Evolutionary conservation across 2,329 filamentous ascomycete species (phyloP).

Genomic region (Venturia asperata): DNA sequence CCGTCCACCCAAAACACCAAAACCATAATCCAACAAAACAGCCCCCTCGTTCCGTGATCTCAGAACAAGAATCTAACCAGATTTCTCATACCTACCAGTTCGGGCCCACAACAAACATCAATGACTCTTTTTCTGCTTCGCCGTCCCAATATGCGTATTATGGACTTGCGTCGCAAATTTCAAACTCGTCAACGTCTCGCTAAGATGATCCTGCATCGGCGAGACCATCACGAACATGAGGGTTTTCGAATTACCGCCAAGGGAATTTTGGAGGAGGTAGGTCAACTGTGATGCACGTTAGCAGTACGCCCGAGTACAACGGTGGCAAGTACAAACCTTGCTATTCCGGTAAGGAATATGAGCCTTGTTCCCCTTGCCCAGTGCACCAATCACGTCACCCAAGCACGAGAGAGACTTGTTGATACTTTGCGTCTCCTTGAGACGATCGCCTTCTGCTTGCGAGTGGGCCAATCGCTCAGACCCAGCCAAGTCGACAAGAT

Average conservation of each 20-base stretch:
- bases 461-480: conserved; percentile 86
- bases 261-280: conserved; percentile 86
- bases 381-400: conserved; percentile 86
- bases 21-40: neutral
- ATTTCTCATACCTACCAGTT: too few relatives aligned
- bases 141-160: conserved; percentile 88
- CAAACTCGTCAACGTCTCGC: conserved; percentile 88
- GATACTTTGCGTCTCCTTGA: conserved; percentile 95
- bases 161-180: conserved; percentile 92
- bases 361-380: conserved; percentile 53
- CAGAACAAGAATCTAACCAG: neutral
- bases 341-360: conserved; percentile 95
- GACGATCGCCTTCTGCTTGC: conserved; percentile 74
- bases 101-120: neutral
- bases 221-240: conserved; percentile 99
- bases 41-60: neutral
- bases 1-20: conserved; percentile 9
- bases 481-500: conserved; percentile 90
- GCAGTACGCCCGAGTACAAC: too few relatives aligned
- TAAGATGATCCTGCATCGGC: conserved; percentile 80
- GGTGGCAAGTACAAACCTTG: conserved; percentile 51
- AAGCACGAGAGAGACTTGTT: conserved; percentile 90
- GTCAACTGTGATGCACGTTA: conserved; percentile 56
- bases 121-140: conserved; percentile 57
- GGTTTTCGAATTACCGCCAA: conserved; percentile 93